Base-by-base conservation (phyloP, 768 basidiomycete genomes). In the Tricholoma matsutake region DNA sequence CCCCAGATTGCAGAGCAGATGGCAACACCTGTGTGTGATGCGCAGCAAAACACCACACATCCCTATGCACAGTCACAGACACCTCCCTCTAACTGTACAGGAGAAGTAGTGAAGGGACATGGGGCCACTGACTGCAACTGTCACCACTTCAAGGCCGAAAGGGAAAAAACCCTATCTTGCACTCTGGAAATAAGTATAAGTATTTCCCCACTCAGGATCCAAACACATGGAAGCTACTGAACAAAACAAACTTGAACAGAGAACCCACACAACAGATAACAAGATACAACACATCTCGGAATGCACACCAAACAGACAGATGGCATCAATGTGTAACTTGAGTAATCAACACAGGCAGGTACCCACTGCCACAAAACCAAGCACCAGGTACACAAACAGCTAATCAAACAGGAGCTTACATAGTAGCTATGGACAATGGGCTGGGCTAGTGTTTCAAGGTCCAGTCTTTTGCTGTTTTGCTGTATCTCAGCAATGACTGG, bases 111-210 rank as follows among this genome's bases (percentile, higher is more conserved):
- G 1, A 39, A 6, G 9, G 59, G 72, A 3, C 75, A 76, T 53
- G 69, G 70, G 0, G 63, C 73, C 0, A 71, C 69, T 35, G 68
- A 73, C 55, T 14, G 69, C 0, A n/a, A 22, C 16, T 60, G 59
- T 58, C 70, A 69, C 0, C 18, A 56, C 0, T 71, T 70, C 61
- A 10, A 28, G 4, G 54, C 56, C 18, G 53, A 60, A 22, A 29
- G 65, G 10, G 54, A 56, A 37, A 58, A 29, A 13, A 45, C 57
- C 14, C 59, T 62, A 14, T 60, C 57, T 13, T 43, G 64, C 4
- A 54, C 61, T 32, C 61, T 0, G 66, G 64, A 7, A 61, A 61
- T 0, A 62, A 63, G 18, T 68, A 68, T 51, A 57, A 54, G 6
- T 70, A 56, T 37, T 70, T 56, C 60, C 61, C 58, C 1, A 56